Conservation (phyloP, 164 flowering plant genomes). For the Magnolia kwangsiensis region DNA sequence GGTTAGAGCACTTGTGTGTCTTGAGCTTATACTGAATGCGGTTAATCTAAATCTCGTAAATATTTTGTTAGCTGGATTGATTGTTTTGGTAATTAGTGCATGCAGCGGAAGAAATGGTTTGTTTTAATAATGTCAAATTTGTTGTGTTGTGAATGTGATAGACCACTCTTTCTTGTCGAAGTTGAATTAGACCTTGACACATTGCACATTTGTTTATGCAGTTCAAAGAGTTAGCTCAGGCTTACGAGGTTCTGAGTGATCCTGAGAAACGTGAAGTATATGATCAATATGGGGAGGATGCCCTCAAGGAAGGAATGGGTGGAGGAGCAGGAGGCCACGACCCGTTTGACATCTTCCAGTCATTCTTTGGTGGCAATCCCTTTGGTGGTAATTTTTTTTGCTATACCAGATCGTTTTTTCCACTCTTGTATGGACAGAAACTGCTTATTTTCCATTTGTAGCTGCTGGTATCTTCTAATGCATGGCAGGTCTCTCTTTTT, state of each 20-base stretch:
- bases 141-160: background rate
- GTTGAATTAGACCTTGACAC: background rate
- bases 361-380: conserved; percentile 76
- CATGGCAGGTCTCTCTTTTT: background rate
- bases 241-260: conserved; percentile 85
- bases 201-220: conserved; percentile 21
- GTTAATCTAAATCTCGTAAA: no score
- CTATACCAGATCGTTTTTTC: background rate
- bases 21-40: no score
- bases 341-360: conserved; percentile 79
- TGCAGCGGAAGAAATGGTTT: no score
- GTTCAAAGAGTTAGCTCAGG: conserved; percentile 91
- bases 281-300: conserved; percentile 90
- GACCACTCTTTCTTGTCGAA: background rate
- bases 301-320: conserved; percentile 92
- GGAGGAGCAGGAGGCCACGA: conserved; percentile 70
- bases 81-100: background rate
- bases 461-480: background rate
- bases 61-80: background rate
- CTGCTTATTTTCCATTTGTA: no score
- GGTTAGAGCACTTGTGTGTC: no score
- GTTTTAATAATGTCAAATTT: no score
- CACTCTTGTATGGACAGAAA: no score
- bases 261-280: conserved; percentile 87
- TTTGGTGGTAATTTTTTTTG: conserved; percentile 45